A percentile compares a stretch with the other conserved stretches of the same genome.
Evolutionary conservation across 2,329 filamentous ascomycete genomes (phyloP).

Genomic region (Venturia aucupariae): DNA sequence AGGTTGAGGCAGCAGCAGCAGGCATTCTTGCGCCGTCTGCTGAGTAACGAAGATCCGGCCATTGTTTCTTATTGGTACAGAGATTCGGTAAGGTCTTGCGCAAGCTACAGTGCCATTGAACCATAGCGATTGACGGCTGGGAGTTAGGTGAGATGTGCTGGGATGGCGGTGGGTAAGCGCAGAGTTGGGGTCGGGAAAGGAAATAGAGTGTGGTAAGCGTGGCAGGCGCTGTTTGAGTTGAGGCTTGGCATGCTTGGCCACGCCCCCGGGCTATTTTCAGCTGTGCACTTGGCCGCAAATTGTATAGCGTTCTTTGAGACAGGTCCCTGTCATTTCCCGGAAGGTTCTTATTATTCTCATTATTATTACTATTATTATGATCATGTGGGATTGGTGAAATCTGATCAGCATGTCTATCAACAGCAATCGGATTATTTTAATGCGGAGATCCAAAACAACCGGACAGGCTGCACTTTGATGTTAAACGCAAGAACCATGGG

Average conservation of each 20-base stretch:
- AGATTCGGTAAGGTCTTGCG: neutral
- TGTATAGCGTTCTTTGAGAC: neutral
- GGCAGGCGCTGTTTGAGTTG: neutral
- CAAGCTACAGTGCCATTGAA: neutral
- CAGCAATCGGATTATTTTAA: neutral
- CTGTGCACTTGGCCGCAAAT: neutral
- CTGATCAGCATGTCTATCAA: neutral
- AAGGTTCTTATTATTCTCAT: too few relatives aligned
- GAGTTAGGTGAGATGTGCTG: neutral
- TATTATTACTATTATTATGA: too few relatives aligned
- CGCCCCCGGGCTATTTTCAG: neutral
- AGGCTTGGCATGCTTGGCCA: constrained; percentile 1
- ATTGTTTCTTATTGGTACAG: neutral
- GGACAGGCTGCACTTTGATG: neutral
- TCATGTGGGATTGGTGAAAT: neutral
- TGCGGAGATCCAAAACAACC: neutral
- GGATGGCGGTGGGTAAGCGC: too few relatives aligned
- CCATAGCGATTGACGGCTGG: neutral
- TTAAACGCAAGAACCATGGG: neutral
- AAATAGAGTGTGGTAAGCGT: too few relatives aligned
- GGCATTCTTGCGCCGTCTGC: neutral
- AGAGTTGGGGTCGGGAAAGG: too few relatives aligned
- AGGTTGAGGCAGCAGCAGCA: neutral
- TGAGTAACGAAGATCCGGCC: neutral
- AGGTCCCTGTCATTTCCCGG: too few relatives aligned